These are phyloP conservation scores for Hyphopichia khmerensis DNA, from an alignment of 1,139 yeast species.

Conservation along the genomic window DNA sequence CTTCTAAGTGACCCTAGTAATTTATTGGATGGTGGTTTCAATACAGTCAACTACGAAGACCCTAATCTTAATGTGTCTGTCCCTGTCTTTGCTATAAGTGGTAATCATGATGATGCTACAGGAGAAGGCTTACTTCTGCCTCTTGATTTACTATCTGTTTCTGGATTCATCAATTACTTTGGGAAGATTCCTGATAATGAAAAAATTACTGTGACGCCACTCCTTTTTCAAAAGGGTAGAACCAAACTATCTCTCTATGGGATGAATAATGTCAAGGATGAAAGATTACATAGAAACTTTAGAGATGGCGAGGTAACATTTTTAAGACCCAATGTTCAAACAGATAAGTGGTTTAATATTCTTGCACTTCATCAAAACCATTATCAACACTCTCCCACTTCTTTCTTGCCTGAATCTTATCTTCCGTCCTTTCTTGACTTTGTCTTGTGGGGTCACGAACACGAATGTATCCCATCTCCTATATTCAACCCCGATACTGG, in stretches of 20 bases:
- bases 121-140: conserved; percentile 89
- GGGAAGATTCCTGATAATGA: conserved; percentile 82
- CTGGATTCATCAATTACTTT: conserved; percentile 86
- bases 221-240: conserved; percentile 75
- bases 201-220: conserved; percentile 71
- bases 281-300: conserved; percentile 78
- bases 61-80: conserved; percentile 83
- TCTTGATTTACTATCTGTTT: conserved; percentile 75
- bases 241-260: conserved; percentile 89
- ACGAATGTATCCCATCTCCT: conserved; percentile 83
- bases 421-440: conserved; percentile 80
- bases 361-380: conserved; percentile 93
- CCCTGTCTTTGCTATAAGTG: conserved; percentile 94
- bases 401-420: conserved; percentile 80
- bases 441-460: conserved; percentile 97
- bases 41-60: conserved; percentile 83
- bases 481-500: conserved; percentile 63
- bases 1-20: conserved; percentile 70
- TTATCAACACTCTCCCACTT: conserved; percentile 74
- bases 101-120: conserved; percentile 96
- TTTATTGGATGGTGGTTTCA: conserved; percentile 58
- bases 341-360: conserved; percentile 76
- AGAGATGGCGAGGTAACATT: conserved; percentile 79
- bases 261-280: conserved; percentile 84
- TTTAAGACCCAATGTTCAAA: conserved; percentile 61